Conservation (phyloP, 768 basidiomycete species). For the Paxillus involutus region DNA sequence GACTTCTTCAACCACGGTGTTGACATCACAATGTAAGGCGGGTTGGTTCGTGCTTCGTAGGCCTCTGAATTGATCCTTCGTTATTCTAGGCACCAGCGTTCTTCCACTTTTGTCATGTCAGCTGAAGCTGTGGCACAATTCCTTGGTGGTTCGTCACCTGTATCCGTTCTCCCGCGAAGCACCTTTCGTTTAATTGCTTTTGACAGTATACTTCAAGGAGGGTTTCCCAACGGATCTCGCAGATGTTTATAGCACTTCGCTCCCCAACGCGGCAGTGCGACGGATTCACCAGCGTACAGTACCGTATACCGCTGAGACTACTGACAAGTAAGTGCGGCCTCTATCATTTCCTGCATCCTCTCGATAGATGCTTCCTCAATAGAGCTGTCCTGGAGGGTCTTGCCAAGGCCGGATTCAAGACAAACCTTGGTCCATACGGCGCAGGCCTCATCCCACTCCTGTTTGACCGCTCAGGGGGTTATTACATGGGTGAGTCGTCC, state of each 20-base stretch:
- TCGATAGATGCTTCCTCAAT: not conserved
- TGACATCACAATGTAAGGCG: slow-evolving; percentile 27
- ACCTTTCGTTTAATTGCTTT: not conserved
- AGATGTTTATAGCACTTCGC: slow-evolving; percentile 14
- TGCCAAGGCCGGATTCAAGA: slow-evolving; percentile 37
- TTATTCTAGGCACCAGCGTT: slow-evolving; percentile 22
- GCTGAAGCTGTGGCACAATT: slow-evolving; percentile 4
- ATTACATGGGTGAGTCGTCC: slow-evolving; percentile 35
- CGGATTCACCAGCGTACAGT: slow-evolving; percentile 20
- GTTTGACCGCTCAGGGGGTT: slow-evolving; percentile 35
- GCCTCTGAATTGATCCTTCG: not conserved
- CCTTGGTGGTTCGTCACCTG: slow-evolving; percentile 7
- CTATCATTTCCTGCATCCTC: not conserved
- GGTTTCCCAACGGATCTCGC: slow-evolving; percentile 21
- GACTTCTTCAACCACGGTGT: slow-evolving; percentile 32
- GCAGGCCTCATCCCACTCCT: slow-evolving; percentile 33
- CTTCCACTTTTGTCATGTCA: slow-evolving; percentile 23
- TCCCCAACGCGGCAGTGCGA: slow-evolving; percentile 16
- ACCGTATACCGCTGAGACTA: slow-evolving; percentile 18
- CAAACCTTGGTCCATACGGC: slow-evolving; percentile 33
- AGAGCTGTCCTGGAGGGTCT: slow-evolving; percentile 40
- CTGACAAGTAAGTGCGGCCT: slow-evolving; percentile 21
- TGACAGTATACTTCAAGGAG: slow-evolving; percentile 18
- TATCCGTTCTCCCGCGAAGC: not conserved
- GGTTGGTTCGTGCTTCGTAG: not conserved